Evolutionary conservation across 2,329 filamentous ascomycete species (phyloP), one percentile per base, ranked within the genome.

Genomic region (Colletotrichum chlorophyti): DNA sequence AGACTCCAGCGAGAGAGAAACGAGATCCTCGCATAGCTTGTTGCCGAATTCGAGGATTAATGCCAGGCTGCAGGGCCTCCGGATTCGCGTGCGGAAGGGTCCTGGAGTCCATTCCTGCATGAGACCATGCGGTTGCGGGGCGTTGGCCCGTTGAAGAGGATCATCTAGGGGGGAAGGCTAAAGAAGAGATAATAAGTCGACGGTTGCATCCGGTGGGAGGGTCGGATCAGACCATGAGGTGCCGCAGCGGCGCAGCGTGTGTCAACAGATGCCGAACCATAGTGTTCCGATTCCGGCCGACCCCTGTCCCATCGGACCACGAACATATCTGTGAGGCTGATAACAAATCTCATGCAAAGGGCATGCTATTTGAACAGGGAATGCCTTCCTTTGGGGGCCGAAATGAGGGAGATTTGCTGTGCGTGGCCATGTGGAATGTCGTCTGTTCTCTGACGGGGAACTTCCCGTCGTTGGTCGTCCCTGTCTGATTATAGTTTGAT

Each of bases 1-100:
- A 67, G 74, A 40, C 40, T 74, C 14, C 40, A 60, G 11, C 31
- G 27, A 19, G 15, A 43, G 3, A 21, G 53, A 0, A 55, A 51
- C 10, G 40, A 57, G n/a, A 17, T 59, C 10, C 46, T 62, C 32
- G 19, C 26, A 21, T 51, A 29, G n/a, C n/a, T n/a, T n/a, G n/a
- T n/a, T n/a, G n/a, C n/a, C n/a, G n/a, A n/a, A n/a, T n/a, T n/a
- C n/a, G n/a, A n/a, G n/a, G n/a, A n/a, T n/a, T n/a, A n/a, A n/a
- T n/a, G n/a, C n/a, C n/a, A n/a, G n/a, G n/a, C n/a, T n/a, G n/a
- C n/a, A n/a, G n/a, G n/a, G n/a, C n/a, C n/a, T n/a, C n/a, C n/a
- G n/a, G n/a, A n/a, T n/a, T 14, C 21, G 2, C 10, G 17, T 27
- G 11, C 9, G 5, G 7, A 42, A 17, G n/a, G n/a, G n/a, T n/a